A percentile compares a stretch with the other conserved stretches of the same genome.
Conservation (phyloP, 129 eudicot genomes). For the Helianthus annuus region DNA sequence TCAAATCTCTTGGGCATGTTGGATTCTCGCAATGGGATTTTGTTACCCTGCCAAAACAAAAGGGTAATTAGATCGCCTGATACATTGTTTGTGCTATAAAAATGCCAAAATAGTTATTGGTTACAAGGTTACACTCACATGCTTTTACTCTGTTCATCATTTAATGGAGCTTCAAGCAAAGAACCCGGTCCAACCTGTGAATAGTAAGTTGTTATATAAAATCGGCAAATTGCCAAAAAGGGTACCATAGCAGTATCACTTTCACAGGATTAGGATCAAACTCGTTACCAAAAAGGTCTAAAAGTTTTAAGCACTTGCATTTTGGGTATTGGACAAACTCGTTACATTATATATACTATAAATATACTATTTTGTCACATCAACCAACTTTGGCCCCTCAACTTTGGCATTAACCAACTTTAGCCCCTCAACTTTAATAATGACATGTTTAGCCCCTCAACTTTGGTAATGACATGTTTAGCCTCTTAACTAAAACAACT, state of each 20-base stretch:
- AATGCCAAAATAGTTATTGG: not conserved
- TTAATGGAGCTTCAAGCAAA: constrained; percentile 81
- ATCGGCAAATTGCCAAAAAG: not conserved
- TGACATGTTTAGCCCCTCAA: no score
- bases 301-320: not conserved
- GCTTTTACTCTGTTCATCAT: constrained; percentile 66
- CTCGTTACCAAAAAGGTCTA: not conserved
- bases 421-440: no score
- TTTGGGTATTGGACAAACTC: not conserved
- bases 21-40: constrained; percentile 73
- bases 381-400: no score
- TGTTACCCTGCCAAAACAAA: constrained; percentile 51
- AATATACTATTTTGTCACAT: no score
- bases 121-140: constrained; percentile 44
- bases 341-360: not conserved
- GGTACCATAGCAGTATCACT: not conserved
- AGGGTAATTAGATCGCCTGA: constrained; percentile 16
- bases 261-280: no score
- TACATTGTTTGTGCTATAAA: not conserved
- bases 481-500: no score
- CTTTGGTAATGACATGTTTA: no score
- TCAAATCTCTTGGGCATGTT: constrained; percentile 78
- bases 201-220: constrained; percentile 14
- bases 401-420: no score
- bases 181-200: constrained; percentile 87